Conservation (phyloP, 768 basidiomycete species). For the Xerocomellus amylosporus region DNA sequence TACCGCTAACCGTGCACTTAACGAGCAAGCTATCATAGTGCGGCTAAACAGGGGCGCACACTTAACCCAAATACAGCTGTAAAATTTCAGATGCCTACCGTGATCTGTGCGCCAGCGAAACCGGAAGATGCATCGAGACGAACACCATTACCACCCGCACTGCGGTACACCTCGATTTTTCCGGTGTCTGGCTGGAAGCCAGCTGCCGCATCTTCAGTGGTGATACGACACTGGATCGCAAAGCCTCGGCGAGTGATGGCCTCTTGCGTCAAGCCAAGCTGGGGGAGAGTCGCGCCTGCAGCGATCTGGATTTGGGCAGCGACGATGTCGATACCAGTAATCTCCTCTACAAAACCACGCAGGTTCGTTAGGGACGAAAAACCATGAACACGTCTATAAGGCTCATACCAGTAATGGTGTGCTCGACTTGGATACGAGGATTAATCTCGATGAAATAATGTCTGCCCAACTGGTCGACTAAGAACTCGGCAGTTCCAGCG, state of each 20-base stretch:
- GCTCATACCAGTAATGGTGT: slow-evolving; percentile 89
- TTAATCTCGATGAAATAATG: slow-evolving; percentile 99
- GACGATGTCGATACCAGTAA: slow-evolving; percentile 98
- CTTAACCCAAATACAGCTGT: slow-evolving; percentile 3
- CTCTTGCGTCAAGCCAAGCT: slow-evolving; percentile 94
- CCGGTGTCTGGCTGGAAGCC: slow-evolving; percentile 98
- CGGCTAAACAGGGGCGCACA: slow-evolving; percentile 49
- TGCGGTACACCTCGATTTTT: slow-evolving; percentile 98
- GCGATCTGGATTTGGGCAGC: slow-evolving; percentile 99
- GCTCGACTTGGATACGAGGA: slow-evolving; percentile 99
- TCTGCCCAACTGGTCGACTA: slow-evolving; percentile 93
- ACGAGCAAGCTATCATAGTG: slow-evolving; percentile 98
- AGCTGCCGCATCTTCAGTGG: slow-evolving; percentile 91
- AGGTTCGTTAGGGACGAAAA: background rate
- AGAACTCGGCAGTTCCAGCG: slow-evolving; percentile 97
- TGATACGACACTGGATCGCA: slow-evolving; percentile 98
- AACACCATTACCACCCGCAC: slow-evolving; percentile 97
- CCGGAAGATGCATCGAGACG: slow-evolving; percentile 96
- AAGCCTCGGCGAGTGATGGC: slow-evolving; percentile 94
- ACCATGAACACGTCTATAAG: background rate
- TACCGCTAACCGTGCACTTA: slow-evolving; percentile 93
- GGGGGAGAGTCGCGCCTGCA: slow-evolving; percentile 93
- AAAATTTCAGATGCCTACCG: slow-evolving; percentile 48
- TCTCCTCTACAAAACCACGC: slow-evolving; percentile 74
- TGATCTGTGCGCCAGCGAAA: slow-evolving; percentile 98